Conservation (phyloP, 345 rosid species). For the Pelargonium nanum region DNA sequence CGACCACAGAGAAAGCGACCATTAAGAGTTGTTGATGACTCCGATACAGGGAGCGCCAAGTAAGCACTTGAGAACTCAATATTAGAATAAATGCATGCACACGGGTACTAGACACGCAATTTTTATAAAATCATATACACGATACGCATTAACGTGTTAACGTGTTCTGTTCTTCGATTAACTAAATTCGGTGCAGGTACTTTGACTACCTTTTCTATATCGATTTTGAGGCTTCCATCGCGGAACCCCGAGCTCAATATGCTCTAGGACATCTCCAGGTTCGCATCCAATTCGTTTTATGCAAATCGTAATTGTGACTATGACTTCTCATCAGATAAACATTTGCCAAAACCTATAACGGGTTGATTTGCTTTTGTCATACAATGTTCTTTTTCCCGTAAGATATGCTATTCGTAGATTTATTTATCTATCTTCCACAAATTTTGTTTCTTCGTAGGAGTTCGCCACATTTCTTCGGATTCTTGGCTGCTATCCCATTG, state of each 20-base stretch:
- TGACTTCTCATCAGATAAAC: no score
- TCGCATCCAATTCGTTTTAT: neutral
- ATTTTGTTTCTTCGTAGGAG: constrained; percentile 27
- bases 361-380: no score
- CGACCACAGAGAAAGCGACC: constrained; percentile 45
- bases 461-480: constrained; percentile 55
- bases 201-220: constrained; percentile 45
- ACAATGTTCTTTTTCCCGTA: neutral
- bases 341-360: no score
- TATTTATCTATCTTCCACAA: neutral
- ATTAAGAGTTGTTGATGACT: constrained; percentile 41
- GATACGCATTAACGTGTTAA: no score
- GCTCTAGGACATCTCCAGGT: constrained; percentile 45
- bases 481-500: constrained; percentile 56
- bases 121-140: no score
- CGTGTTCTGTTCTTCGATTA: no score
- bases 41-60: constrained; percentile 43
- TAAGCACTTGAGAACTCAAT: constrained; percentile 13
- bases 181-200: constrained; percentile 25
- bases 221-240: constrained; percentile 57
- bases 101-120: neutral
- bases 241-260: constrained; percentile 44
- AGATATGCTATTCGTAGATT: neutral
- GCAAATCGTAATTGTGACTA: neutral
- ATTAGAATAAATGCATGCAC: neutral